Base-by-base conservation (phyloP, 305 asterid genomes). In the Fraxinus greggii region DNA sequence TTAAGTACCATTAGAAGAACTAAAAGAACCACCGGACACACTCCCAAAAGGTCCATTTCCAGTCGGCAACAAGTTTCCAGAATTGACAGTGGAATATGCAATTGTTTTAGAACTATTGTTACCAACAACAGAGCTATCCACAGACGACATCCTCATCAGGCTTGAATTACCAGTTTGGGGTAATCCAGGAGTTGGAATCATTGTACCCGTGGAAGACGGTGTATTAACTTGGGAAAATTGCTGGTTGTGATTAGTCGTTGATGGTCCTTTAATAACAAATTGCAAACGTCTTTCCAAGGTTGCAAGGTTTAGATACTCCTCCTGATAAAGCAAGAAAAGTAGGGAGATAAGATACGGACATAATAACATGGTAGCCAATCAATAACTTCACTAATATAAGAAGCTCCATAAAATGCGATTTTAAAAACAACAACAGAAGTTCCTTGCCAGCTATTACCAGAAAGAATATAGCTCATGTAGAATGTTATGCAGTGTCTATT, bases 121-220 rank as follows among this genome's bases (percentile, higher is more conserved):
- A 40, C 89, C 83, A 17, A 88, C 87, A 84, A 87, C 81, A 72
- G 94, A 88, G 84, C 85, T 87, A 85, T 92, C 97, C 85, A 89
- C 80, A 72, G 93, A 84, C 40, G 97, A 85, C 70, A 89, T 83
- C 54, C 89, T 94, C 54, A 79, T 80, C 70, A 90, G 80, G 88
- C 86, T 86, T 42, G 92, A 79, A 82, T 90, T 94, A 82, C 91
- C 93, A 88, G 88, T 85, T 86, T 92, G 98, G 70, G 91, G 89
- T 86, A 93, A 88, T 48, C 99, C 98, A 80, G 99, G 99, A 63
- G 98, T 94, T 79, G 99, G 99, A 80, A 96, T 96, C 99, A 96
- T 96, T 63, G 97, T 89, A 77, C 97, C 93, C 77, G 89, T 69
- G 54, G 97, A 87, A 63, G 93, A 87, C 36, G 94, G 85, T 56